These are phyloP conservation scores for Malus hybrid DNA, from an alignment of 331 rosid genomes.

Conservation along the genomic window DNA sequence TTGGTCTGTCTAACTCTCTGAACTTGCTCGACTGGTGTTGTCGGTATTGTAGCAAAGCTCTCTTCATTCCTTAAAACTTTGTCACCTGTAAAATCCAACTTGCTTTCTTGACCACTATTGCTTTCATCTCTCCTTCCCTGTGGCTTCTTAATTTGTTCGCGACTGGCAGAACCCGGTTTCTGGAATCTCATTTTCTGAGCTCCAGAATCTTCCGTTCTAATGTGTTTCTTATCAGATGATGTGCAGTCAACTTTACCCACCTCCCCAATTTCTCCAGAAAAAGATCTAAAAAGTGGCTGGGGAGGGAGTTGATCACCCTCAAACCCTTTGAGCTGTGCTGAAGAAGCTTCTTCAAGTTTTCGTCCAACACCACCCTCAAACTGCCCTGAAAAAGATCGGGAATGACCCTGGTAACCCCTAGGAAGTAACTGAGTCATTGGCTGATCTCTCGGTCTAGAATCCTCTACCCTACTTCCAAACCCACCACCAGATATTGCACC, in stretches of 20 bases:
- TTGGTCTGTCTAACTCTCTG: slow-evolving; percentile 78
- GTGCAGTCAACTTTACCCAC: slow-evolving; percentile 20
- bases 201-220: slow-evolving; percentile 45
- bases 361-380: slow-evolving; percentile 48
- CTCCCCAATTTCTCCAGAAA: slow-evolving; percentile 31
- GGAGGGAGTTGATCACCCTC: slow-evolving; percentile 41
- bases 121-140: slow-evolving; percentile 46
- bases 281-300: slow-evolving; percentile 41
- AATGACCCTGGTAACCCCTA: slow-evolving; percentile 49
- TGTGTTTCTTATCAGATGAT: slow-evolving; percentile 25
- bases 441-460: slow-evolving; percentile 41
- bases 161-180: slow-evolving; percentile 35
- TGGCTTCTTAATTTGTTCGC: slow-evolving; percentile 39
- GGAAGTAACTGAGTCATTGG: slow-evolving; percentile 38
- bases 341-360: slow-evolving; percentile 42
- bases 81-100: slow-evolving; percentile 37
- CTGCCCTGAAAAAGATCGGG: slow-evolving; percentile 71
- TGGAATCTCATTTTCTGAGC: slow-evolving; percentile 46
- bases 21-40: slow-evolving; percentile 41
- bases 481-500: slow-evolving; percentile 34
- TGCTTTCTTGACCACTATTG: slow-evolving; percentile 28
- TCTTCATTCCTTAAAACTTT: slow-evolving; percentile 40
- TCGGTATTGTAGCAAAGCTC: slow-evolving; percentile 19
- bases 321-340: slow-evolving; percentile 23
- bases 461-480: slow-evolving; percentile 30